Conservation (phyloP, 176 grass and related monocot genomes). For the Dactylis glomerata region DNA sequence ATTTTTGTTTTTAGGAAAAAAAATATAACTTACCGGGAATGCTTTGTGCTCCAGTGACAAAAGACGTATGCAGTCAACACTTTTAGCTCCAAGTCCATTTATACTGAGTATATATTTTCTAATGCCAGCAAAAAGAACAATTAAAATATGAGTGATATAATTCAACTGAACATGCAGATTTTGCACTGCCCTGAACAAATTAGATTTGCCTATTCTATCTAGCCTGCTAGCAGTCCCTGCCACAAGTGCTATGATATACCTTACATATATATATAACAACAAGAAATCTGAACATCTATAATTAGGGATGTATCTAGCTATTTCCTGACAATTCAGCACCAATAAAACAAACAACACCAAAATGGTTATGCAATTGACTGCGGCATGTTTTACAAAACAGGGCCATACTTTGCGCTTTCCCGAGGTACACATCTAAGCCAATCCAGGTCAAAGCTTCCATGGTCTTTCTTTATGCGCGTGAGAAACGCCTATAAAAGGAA, state of each 20-base stretch:
- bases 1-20: not conserved
- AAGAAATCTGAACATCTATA: slow-evolving; percentile 9
- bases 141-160: slow-evolving; percentile 17
- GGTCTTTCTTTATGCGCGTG: slow-evolving; percentile 33
- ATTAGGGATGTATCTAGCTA: not conserved
- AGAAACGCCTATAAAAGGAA: slow-evolving; percentile 42
- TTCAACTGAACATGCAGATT: slow-evolving; percentile 18
- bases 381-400: slow-evolving; percentile 2
- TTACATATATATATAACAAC: too few relatives aligned
- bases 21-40: slow-evolving; percentile 46
- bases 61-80: slow-evolving; percentile 54
- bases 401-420: slow-evolving; percentile 47
- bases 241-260: not conserved
- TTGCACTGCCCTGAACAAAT: slow-evolving; percentile 3
- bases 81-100: slow-evolving; percentile 49
- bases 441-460: slow-evolving; percentile 50
- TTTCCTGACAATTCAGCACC: slow-evolving; percentile 19
- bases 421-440: slow-evolving; percentile 48
- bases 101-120: slow-evolving; percentile 48
- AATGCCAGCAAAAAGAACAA: slow-evolving; percentile 22
- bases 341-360: slow-evolving; percentile 9
- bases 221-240: slow-evolving; percentile 8
- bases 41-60: slow-evolving; percentile 50
- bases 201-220: slow-evolving; percentile 14
- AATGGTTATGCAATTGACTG: not conserved